A percentile compares a stretch with the other conserved stretches of the same genome.
Evolutionary conservation across 176 grass and related monocot species (phyloP).

Genomic region (Aegilops bicornis): DNA sequence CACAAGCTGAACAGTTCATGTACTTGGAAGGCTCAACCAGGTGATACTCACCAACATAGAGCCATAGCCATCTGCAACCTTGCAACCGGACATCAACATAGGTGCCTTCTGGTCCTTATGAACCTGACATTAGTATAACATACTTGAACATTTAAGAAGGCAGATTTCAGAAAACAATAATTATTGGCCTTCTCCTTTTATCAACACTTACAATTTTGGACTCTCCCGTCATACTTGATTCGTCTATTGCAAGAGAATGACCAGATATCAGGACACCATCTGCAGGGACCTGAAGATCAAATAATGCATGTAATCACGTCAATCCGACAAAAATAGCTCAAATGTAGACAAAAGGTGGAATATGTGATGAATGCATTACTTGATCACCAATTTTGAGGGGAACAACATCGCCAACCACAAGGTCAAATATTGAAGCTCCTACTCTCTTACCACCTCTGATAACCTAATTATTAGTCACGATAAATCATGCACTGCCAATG

Average conservation of each 20-base stretch:
- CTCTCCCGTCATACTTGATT: constrained; percentile 73
- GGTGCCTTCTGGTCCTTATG: constrained; percentile 54
- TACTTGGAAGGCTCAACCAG: constrained; percentile 12
- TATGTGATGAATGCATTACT: constrained; percentile 28
- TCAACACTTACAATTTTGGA: constrained; percentile 48
- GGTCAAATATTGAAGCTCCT: constrained; percentile 55
- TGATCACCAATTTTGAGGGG: constrained; percentile 75
- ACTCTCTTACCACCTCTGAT: constrained; percentile 64
- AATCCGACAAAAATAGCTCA: not conserved
- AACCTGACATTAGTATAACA: constrained; percentile 30
- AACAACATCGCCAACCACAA: constrained; percentile 62
- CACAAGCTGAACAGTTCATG: constrained; percentile 10
- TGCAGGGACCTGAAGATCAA: constrained; percentile 52
- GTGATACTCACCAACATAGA: constrained; percentile 61
- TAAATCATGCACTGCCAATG: not conserved
- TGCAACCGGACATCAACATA: constrained; percentile 76
- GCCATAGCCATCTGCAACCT: constrained; percentile 62
- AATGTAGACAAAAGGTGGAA: constrained; percentile 4
- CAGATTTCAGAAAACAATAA: not conserved
- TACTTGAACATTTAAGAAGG: not conserved
- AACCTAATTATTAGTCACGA: constrained; percentile 25
- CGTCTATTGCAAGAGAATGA: constrained; percentile 67
- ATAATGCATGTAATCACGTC: not conserved
- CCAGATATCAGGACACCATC: constrained; percentile 61
- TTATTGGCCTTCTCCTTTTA: not conserved